Evolutionary conservation across 2,329 filamentous ascomycete species (phyloP), one percentile per base, ranked within the genome.

Genomic region (Diaporthe sp.): DNA sequence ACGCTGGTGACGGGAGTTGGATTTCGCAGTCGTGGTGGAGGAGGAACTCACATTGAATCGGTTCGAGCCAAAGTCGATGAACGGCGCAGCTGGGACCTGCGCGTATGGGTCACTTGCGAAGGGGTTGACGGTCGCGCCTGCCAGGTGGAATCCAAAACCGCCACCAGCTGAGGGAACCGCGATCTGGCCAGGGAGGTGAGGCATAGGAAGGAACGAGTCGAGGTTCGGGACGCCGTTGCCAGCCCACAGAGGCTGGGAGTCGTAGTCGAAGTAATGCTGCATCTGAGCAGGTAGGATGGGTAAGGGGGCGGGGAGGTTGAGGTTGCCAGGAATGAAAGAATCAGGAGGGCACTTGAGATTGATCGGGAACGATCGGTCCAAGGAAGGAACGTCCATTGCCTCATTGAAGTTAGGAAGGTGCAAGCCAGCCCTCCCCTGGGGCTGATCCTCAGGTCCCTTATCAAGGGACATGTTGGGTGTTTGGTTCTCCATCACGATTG

Each of bases 161-260:
- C n/a, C 39, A 15, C 31, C 31, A n/a, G 34, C 31, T 28, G 49
- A 10, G 22, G 34, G 65, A 25, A 17, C 19, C 34, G 10, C 34
- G 49, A 69, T 42, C 22, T 69, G 65, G 49, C n/a, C 49, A 25
- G 15, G 13, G 34, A 55, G 9, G n/a, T 28, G n/a, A 6, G 46
- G 31, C 65, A 69, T 69, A 13, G 34, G 65, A 13, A 69, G 34
- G 65, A 55, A 69, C 49, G 49, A 15, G 49, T 69, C 9, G n/a
- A 69, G 37, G 34, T 28, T 55, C 2, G 49, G 34, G 34, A 42
- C n/a, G 49, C 34, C 34, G 31, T 53, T 55, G 46, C 65, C 49
- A 55, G 65, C 65, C 65, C 65, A 69, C 1, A 69, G 9, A 53
- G 49, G 65, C 65, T 69, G 65, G 25, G 65, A 69, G 34, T 69